Base-by-base conservation (phyloP, 805 yeast genomes). In the Candida golubevii region DNA sequence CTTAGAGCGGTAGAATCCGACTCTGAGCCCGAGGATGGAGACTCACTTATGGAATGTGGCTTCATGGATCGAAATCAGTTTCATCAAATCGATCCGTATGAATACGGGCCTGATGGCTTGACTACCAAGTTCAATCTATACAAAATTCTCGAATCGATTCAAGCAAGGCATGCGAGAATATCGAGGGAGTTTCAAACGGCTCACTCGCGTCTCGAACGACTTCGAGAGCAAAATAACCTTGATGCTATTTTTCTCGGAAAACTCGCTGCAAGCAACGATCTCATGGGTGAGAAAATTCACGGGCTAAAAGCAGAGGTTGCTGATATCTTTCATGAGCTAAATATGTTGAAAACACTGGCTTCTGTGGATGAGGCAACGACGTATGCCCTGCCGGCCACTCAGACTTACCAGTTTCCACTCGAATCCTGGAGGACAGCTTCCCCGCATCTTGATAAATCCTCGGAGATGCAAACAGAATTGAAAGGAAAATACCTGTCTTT, bases 31-130 rank as follows among this genome's bases (percentile, higher is more conserved):
- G 60, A 56, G 36, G 59, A 55, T 11, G 45, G 50, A 1, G 54
- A 46, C n/a, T 51, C 61, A n/a, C 46, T 57, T 26, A 56, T 58
- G 59, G 60, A 49, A 13, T 44, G 45, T 36, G 48, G 44, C 27
- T 33, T 3, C 23, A 18, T 18, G 23, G 23, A 18, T 3, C 23
- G 23, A 18, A 3, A 18, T 18, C 23, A 18, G 23, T 18, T 18
- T 18, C 23, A 18, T 18, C 23, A 18, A 18, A 18, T 18, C 23
- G 23, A 18, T 18, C 23, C 23, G 23, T 18, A 5, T 18, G 23
- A 18, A 18, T 18, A 18, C 5, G 23, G 38, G 14, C 33, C 43
- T 11, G 40, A 33, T 18, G 39, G 38, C 35, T 11, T 37, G 8
- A 29, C 26, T 11, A 15, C 41, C 13, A 35, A 38, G 28, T 52